Base-by-base conservation (phyloP, 2,329 filamentous ascomycete species). In the Diaporthe citri region DNA sequence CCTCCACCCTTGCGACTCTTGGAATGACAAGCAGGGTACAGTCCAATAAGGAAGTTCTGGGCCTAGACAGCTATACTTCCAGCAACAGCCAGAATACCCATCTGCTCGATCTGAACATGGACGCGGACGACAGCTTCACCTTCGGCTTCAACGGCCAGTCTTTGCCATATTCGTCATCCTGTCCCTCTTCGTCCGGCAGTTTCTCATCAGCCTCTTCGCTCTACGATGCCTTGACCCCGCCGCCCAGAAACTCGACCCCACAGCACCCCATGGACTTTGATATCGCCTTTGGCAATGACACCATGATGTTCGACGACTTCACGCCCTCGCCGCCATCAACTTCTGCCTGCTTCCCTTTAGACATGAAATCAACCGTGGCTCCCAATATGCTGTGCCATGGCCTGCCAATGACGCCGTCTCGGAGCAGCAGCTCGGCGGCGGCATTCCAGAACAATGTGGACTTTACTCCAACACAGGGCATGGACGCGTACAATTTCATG, bases 151-250 rank as follows among this genome's bases (percentile, higher is more conserved):
- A 34, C 59, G 52, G 59, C 56, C 75, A 74, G 52, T 34, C 75
- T 36, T 7, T 74, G 4, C 66, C 74, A 39, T 75, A 72, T 25
- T 72, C 74, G 4, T 74, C 75, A 10, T 76, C 75, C 17, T 76
- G 72, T n/a, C 75, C 75, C 15, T 76, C 75, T 8, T 67, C 75
- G 22, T 46, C 72, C 8, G 75, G 75, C 4, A 76, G 75, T 59
- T 74, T 76, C 52, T 76, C 75, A 4, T 76, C 75, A 51, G 66
- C 75, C 46, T 76, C 75, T n/a, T 74, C 75, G 15, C 41, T 76
- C 36, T 74, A 71, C 52, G 75, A 74, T 60, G 72, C 75, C 28
- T 71, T 76, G 59, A 76, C 75, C 20, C 75, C 75, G 10, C 73
- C 72, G 12, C 74, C 75, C 22, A 74, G 75, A 46, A 76, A 73